Evolutionary conservation across 805 yeast genomes (phyloP).

Genomic region (Blastobotrys attinorum): DNA sequence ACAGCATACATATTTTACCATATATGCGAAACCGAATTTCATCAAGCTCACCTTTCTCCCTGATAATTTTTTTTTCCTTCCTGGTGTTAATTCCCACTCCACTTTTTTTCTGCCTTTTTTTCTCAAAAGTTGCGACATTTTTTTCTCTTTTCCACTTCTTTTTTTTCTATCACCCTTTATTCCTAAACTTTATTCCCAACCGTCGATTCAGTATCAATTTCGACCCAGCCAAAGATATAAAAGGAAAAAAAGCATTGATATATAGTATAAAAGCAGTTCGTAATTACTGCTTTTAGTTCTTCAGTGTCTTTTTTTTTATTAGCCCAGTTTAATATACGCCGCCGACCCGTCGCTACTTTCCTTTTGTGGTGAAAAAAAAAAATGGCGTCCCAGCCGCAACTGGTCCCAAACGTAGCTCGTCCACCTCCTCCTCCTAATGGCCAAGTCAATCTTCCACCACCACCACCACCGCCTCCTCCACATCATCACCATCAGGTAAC

Average conservation of each 20-base stretch:
- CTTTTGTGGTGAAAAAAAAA: not conserved
- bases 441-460: slow-evolving; percentile 11
- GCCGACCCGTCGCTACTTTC: not conserved
- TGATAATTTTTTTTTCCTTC: not conserved
- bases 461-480: slow-evolving; percentile 1
- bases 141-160: too few relatives aligned
- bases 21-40: too few relatives aligned
- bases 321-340: too few relatives aligned
- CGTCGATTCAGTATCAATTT: too few relatives aligned
- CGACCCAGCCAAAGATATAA: not conserved
- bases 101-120: too few relatives aligned
- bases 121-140: too few relatives aligned
- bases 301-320: slow-evolving; percentile 1
- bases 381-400: slow-evolving; percentile 5
- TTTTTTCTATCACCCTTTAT: not conserved
- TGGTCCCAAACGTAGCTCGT: slow-evolving; percentile 3
- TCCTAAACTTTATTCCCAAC: too few relatives aligned
- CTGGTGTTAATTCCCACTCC: too few relatives aligned
- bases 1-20: not conserved
- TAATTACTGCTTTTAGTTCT: too few relatives aligned
- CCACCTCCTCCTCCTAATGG: slow-evolving; percentile 18
- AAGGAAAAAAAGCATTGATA: not conserved
- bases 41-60: not conserved
- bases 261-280: not conserved
- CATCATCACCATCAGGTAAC: not conserved